A percentile compares a stretch with the other conserved stretches of the same genome.
phyloP scores from a whole-genome alignment of 1,284 basidiomycete species.

The Cystobasidium slooffiae region DNA sequence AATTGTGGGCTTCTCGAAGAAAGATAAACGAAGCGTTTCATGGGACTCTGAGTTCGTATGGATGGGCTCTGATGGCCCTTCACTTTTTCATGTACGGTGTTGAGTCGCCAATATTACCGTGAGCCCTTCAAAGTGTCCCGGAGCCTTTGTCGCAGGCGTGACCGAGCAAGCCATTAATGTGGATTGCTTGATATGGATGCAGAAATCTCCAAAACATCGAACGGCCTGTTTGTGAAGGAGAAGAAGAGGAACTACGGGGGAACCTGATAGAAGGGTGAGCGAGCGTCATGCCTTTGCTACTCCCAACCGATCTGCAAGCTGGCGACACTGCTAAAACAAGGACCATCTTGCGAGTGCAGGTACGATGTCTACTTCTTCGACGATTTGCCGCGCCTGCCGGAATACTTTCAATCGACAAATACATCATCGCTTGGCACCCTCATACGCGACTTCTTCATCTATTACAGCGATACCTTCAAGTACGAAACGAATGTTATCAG shows the following conservation, averaged over 20 bases:
- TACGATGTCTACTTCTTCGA: slow-evolving; percentile 14
- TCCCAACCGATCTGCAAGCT: neutral
- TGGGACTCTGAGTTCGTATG: slow-evolving; percentile 28
- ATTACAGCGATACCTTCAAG: neutral
- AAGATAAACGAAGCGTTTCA: slow-evolving; percentile 29
- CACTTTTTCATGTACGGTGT: slow-evolving; percentile 19
- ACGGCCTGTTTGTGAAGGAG: neutral
- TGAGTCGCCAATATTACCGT: slow-evolving; percentile 13
- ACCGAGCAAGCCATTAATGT: neutral
- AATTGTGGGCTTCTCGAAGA: slow-evolving; percentile 10
- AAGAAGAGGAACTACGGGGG: neutral
- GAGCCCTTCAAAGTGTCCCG: neutral
- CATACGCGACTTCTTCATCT: slow-evolving; percentile 9
- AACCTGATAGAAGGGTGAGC: slow-evolving; percentile 11
- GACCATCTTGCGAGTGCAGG: neutral
- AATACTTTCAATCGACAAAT: slow-evolving; percentile 5
- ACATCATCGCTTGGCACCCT: slow-evolving; percentile 12
- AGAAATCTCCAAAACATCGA: slow-evolving; percentile 28
- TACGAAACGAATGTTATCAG: slow-evolving; percentile 4
- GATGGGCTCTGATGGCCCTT: slow-evolving; percentile 26
- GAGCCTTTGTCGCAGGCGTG: neutral
- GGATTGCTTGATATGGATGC: neutral
- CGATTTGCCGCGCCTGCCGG: neutral
- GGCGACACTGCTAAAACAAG: neutral
- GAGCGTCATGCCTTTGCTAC: neutral